Evolutionary conservation across 768 basidiomycete genomes (phyloP).

Genomic region (Naganishia antarctica): DNA sequence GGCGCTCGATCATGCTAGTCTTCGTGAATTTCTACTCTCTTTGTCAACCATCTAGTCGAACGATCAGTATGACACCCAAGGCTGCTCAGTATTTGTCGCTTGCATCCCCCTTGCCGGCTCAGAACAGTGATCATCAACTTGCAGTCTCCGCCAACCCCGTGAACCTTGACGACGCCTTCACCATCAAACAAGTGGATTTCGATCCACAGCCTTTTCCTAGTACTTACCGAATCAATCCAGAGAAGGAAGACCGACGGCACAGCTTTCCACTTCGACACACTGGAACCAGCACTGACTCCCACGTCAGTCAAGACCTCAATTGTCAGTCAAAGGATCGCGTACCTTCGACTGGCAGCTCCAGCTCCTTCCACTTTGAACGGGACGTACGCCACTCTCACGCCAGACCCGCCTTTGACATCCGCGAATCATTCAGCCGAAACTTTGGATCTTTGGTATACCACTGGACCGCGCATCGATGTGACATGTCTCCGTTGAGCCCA

Average conservation of each 20-base stretch:
- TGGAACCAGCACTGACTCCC: no score
- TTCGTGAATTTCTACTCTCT: no score
- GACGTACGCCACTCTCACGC: not conserved
- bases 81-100: no score
- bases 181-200: slow-evolving; percentile 7
- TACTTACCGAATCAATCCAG: slow-evolving; percentile 2
- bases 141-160: not conserved
- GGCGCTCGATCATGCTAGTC: no score
- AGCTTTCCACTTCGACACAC: not conserved
- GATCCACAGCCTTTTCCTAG: slow-evolving; percentile 11
- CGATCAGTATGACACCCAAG: no score
- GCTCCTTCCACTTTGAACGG: not conserved
- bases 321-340: not conserved
- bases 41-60: no score
- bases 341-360: slow-evolving; percentile 7
- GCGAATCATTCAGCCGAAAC: not conserved
- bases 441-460: not conserved
- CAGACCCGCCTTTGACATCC: not conserved
- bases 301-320: not conserved
- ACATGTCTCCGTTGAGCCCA: slow-evolving; percentile 4
- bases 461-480: not conserved
- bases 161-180: not conserved
- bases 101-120: not conserved
- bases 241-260: not conserved
- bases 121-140: not conserved